Evolutionary conservation across 202 grass and related monocot species (phyloP).

Genomic region (Brachypodium distachyon): DNA sequence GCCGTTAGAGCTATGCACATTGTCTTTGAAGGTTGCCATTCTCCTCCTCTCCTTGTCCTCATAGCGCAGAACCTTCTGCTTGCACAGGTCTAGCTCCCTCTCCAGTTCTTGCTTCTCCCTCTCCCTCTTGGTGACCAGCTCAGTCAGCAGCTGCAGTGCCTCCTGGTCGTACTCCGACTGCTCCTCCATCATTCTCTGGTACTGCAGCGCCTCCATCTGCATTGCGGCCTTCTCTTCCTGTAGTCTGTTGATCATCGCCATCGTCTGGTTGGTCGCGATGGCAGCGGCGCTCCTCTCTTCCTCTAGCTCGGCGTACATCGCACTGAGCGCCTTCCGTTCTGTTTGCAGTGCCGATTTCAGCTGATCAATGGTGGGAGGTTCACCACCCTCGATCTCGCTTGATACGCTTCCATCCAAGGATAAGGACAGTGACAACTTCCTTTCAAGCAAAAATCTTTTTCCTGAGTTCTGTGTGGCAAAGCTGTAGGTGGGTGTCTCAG

Average conservation of each 20-base stretch:
- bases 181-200: slow-evolving; percentile 98
- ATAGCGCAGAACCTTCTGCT: slow-evolving; percentile 50
- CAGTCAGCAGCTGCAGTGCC: slow-evolving; percentile 87
- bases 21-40: slow-evolving; percentile 22
- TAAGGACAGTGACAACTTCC: slow-evolving; percentile 49
- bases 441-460: slow-evolving; percentile 50
- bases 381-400: slow-evolving; percentile 45
- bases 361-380: slow-evolving; percentile 56
- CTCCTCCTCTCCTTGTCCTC: slow-evolving; percentile 58
- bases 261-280: slow-evolving; percentile 84
- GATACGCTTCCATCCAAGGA: slow-evolving; percentile 75
- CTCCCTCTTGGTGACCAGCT: slow-evolving; percentile 92
- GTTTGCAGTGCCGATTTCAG: slow-evolving; percentile 51
- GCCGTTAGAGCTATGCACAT: slow-evolving; percentile 18
- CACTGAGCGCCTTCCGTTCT: slow-evolving; percentile 51
- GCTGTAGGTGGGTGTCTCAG: slow-evolving; percentile 55
- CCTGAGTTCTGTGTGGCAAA: slow-evolving; percentile 36
- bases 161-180: slow-evolving; percentile 99
- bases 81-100: slow-evolving; percentile 60
- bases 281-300: slow-evolving; percentile 89
- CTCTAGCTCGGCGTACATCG: slow-evolving; percentile 86
- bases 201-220: slow-evolving; percentile 99
- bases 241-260: slow-evolving; percentile 98
- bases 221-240: slow-evolving; percentile 99
- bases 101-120: slow-evolving; percentile 89